Conservation (phyloP, 73 alveolate genomes). For the Effrenium voratum region DNA sequence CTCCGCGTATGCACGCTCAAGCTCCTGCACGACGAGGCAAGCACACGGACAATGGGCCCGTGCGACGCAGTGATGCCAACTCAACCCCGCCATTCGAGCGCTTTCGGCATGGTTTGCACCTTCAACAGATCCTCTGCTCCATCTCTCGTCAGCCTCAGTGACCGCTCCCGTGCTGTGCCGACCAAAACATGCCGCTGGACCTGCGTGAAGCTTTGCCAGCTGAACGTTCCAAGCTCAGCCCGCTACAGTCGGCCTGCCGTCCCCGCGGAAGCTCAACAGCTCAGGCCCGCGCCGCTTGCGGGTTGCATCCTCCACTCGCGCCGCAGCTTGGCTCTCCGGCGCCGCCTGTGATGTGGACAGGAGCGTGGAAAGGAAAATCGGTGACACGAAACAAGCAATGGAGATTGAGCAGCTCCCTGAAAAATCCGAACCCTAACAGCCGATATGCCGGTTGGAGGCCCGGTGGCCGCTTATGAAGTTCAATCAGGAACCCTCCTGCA, state of each 20-base stretch:
- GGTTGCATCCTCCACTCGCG: neutral
- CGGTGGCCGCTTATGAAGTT: too few species aligned
- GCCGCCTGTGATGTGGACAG: neutral
- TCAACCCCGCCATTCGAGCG: neutral
- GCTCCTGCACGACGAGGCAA: neutral
- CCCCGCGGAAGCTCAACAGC: too few species aligned
- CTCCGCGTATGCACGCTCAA: constrained; percentile 59
- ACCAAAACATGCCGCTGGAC: neutral
- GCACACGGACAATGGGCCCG: neutral
- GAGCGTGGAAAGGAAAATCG: neutral
- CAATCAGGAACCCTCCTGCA: too few species aligned
- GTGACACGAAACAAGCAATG: too few species aligned
- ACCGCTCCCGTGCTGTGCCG: neutral
- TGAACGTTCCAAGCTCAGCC: too few species aligned
- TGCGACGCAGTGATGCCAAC: neutral
- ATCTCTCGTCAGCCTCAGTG: constrained; percentile 56
- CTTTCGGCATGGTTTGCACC: neutral
- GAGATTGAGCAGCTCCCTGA: too few species aligned
- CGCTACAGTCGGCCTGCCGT: too few species aligned
- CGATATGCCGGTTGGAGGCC: too few species aligned
- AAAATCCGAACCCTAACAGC: too few species aligned
- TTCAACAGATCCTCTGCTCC: constrained; percentile 66
- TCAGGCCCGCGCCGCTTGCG: constrained; percentile 14
- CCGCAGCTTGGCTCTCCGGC: neutral
- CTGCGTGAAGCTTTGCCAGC: neutral